Evolutionary conservation across 2,329 filamentous ascomycete genomes (phyloP).

Genomic region (Endocalyx cinctus): DNA sequence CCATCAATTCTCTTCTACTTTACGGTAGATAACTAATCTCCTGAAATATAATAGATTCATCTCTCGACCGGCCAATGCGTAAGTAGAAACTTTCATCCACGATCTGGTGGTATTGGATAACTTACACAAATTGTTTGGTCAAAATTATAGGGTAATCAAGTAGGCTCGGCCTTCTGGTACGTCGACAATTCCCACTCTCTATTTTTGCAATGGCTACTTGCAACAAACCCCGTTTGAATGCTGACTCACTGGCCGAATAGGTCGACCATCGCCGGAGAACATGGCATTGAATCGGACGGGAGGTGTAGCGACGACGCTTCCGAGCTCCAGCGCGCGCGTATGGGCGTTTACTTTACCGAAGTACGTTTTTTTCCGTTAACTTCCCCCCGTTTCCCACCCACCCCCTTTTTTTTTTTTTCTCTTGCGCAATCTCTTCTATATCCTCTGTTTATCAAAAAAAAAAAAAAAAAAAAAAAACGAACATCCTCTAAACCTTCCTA

Average conservation of each 20-base stretch:
- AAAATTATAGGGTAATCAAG: conserved; percentile 99
- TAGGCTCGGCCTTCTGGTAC: conserved; percentile 99
- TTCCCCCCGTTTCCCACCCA: background rate
- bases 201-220: too few species aligned
- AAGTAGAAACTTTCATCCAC: conserved; percentile 41
- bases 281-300: conserved; percentile 95
- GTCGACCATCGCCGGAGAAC: conserved; percentile 83
- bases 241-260: conserved; percentile 33
- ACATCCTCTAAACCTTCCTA: too few species aligned
- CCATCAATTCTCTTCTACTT: too few species aligned
- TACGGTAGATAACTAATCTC: too few species aligned
- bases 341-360: conserved; percentile 99
- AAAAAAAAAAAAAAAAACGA: too few species aligned
- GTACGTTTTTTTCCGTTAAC: conserved; percentile 30
- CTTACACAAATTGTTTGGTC: conserved; percentile 29
- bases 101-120: conserved; percentile 10
- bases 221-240: too few species aligned
- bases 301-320: conserved; percentile 97
- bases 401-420: background rate
- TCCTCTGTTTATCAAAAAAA: too few species aligned
- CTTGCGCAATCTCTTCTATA: conserved; percentile 10
- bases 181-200: too few species aligned
- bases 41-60: conserved; percentile 94
- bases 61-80: conserved; percentile 99
- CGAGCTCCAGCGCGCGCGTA: conserved; percentile 98